These are phyloP conservation scores for Leishmania tropica DNA, from an alignment of 208 protist species.

Conservation along the genomic window DNA sequence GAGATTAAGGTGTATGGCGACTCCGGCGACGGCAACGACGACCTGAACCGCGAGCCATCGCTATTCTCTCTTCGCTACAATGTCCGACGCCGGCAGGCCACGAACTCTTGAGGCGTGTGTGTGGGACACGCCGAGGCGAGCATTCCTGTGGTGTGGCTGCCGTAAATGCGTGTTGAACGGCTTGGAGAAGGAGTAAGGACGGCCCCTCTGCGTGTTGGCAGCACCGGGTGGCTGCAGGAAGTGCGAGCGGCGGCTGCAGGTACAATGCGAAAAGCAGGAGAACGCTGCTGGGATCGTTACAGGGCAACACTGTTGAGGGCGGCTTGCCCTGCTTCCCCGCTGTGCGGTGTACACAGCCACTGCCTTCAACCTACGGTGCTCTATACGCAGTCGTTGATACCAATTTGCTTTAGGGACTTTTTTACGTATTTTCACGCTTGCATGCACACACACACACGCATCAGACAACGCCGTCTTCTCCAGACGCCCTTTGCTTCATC, in stretches of 20 bases:
- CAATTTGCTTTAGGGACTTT: background rate
- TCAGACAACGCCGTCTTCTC: background rate
- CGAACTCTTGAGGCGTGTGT: slow-evolving; percentile 22
- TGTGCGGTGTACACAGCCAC: background rate
- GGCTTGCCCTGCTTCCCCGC: background rate
- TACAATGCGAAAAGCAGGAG: background rate
- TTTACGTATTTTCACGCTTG: background rate
- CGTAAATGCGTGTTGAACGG: background rate
- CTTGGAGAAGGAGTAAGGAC: background rate
- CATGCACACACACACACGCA: background rate
- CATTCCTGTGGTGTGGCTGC: background rate
- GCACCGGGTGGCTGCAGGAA: background rate
- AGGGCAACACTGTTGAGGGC: background rate
- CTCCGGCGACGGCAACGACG: slow-evolving; percentile 43
- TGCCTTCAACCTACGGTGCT: background rate
- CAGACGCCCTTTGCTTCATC: no score
- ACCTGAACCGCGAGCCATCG: slow-evolving; percentile 73
- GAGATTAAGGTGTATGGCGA: slow-evolving; percentile 70
- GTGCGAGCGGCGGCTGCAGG: background rate
- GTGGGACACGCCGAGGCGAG: background rate
- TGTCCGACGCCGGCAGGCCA: slow-evolving; percentile 55
- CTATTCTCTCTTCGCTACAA: slow-evolving; percentile 88
- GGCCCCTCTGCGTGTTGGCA: background rate
- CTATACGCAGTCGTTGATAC: background rate
- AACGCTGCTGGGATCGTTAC: background rate